phyloP scores from a whole-genome alignment of 169 alveolate species.

The Haemoproteus tartakovskyi region DNA sequence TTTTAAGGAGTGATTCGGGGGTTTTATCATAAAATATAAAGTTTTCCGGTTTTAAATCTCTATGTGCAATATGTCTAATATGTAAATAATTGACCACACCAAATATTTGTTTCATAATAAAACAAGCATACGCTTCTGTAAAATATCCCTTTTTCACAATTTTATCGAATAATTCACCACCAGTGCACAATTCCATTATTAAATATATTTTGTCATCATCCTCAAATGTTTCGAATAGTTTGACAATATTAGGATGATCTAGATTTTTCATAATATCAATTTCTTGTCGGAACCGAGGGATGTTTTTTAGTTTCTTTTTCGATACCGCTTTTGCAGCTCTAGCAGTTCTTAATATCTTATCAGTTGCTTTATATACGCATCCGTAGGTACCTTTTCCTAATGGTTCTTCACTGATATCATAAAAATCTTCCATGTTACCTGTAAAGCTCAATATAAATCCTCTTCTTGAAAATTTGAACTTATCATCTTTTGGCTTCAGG shows the following conservation, averaged over 20 bases:
- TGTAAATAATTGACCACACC: constrained; percentile 90
- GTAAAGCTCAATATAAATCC: constrained; percentile 70
- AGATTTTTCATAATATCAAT: constrained; percentile 82
- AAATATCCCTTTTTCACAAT: constrained; percentile 87
- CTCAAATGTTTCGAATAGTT: constrained; percentile 88
- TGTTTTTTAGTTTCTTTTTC: constrained; percentile 75
- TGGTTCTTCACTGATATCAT: constrained; percentile 66
- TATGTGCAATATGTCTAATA: constrained; percentile 90
- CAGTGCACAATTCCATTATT: constrained; percentile 90
- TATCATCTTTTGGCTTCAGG: constrained; percentile 19
- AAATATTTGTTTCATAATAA: constrained; percentile 88
- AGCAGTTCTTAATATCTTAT: constrained; percentile 45
- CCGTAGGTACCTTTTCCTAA: constrained; percentile 85
- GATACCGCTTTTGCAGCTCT: constrained; percentile 83
- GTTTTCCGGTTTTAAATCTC: constrained; percentile 97
- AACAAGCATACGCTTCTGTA: constrained; percentile 87
- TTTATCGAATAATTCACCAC: constrained; percentile 93
- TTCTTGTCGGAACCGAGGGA: constrained; percentile 82
- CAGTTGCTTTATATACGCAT: constrained; percentile 79
- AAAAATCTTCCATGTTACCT: constrained; percentile 59
- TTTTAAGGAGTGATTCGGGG: constrained; percentile 95
- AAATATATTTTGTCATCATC: constrained; percentile 88
- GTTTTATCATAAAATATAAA: constrained; percentile 91
- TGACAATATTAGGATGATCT: constrained; percentile 93
- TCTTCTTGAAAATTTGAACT: constrained; percentile 47